Conservation (phyloP, 345 rosid species). For the Rhizophora apiculata region DNA sequence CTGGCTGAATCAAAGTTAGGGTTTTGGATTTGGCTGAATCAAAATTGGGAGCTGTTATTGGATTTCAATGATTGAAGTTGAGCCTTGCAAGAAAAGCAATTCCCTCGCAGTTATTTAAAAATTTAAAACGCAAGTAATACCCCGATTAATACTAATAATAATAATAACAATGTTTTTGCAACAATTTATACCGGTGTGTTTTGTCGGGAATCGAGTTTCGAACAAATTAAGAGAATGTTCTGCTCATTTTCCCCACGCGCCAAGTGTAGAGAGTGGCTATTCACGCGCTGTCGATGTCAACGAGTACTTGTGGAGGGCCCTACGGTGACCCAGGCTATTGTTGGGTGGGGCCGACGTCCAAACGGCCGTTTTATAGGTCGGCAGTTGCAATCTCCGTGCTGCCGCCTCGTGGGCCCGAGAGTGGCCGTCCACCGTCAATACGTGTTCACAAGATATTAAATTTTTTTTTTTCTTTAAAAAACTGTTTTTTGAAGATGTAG, state of each 20-base stretch:
- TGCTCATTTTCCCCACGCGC: not conserved
- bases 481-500: too few species aligned
- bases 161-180: not conserved
- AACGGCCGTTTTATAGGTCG: not conserved
- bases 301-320: too few species aligned
- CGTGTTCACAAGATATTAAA: not conserved
- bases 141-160: not conserved
- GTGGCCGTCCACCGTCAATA: not conserved
- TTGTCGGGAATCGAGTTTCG: too few species aligned
- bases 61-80: conserved; percentile 9
- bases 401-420: not conserved
- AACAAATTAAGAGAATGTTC: conserved; percentile 1
- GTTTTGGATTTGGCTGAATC: not conserved
- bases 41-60: not conserved
- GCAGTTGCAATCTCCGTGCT: conserved; percentile 19
- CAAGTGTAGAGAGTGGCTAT: not conserved
- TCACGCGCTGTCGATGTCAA: not conserved
- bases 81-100: not conserved
- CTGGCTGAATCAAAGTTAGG: not conserved
- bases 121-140: not conserved
- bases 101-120: conserved; percentile 29
- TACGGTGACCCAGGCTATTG: too few species aligned
- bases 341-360: not conserved
- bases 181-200: too few species aligned
- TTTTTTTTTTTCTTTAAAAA: not conserved